Evolutionary conservation across 2,329 filamentous ascomycete genomes (phyloP), one percentile per base, ranked within the genome.

Genomic region (Aspergillus sp.): DNA sequence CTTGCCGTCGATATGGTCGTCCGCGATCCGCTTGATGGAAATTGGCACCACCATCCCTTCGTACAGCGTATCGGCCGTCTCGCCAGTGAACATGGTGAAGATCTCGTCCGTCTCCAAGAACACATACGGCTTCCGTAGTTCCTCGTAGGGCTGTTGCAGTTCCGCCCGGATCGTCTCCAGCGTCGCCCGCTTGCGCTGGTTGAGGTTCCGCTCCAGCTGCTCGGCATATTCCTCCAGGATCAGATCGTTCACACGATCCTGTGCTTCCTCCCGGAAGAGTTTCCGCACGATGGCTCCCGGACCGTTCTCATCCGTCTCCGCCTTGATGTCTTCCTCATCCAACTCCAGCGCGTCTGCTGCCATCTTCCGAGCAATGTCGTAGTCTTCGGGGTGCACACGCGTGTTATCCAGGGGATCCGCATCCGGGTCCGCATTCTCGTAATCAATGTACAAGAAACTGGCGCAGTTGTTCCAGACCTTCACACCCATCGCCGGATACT

Each of bases 301-400:
- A 0, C 93, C 93, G 53, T 89, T 88, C 61, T 96, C 88, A 54
- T 94, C 88, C 4, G 85, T 86, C 70, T 97, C 90, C 1, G 86
- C 88, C 68, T 95, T 94, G 63, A 98, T 88, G 60, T 98, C 93
- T 72, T 98, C 93, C 69, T 98, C 93, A 57, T 98, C 93, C 55
- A 98, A 77, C 64, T 96, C 91, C 42, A 98, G 75, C 10, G 93
- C 93, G 73, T 98, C 93, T 3, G 93, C 93, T 19, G 93, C 93
- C 85, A 98, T 97, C 71, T 98, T 98, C 57, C 91, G 87, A 42
- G 89, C 93, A 51, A 98, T 83, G 57, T 98, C 93, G 67, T 98
- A 98, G 64, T 98, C 93, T 72, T 98, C 93, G 1, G 93, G 93
- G 61, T 98, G 93, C 12, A 98, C 89, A 73, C 93, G 86, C 41